Base-by-base conservation (phyloP, 805 yeast genomes). In the Blastobotrys terrestris region DNA sequence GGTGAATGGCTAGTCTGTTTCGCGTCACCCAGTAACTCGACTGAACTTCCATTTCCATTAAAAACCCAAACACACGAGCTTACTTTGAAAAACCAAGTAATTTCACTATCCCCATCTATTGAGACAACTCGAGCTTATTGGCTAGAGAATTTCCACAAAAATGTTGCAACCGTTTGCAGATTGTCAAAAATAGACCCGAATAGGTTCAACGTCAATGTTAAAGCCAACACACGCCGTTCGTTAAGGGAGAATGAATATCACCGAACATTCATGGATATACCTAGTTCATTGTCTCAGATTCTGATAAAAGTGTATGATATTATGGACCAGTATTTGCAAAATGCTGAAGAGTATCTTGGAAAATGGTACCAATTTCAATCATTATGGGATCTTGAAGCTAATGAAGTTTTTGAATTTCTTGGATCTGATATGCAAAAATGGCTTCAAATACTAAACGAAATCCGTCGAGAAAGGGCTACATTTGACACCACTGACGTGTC, bases 281-380 rank as follows among this genome's bases (percentile, higher is more conserved):
- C 58, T 2, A 43, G 20, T n/a, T 39, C 16, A 4, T 44, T 55
- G 18, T 47, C 48, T 2, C 46, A 49, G 1, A 54, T 65, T 3
- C 57, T 70, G 45, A 51, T 58, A 6, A 20, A 49, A 0, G 62
- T 67, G 3, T 49, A 71, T 14, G 49, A 48, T 1, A 52, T 56
- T 2, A 61, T 80, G 3, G 78, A 77, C n/a, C 19, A 18, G 0
- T 53, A 68, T 2, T 61, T 70, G 16, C 40, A 46, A 0, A 53
- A 62, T 2, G 75, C 78, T 0, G 45, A 58, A 0, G 49, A 15
- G 0, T 83, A 81, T 58, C 64, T 77, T 15, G 51, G 60, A 1
- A 68, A 70, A 15, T 87, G 95, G 95, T 59, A 62, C 1, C 67
- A 66, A 18, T 70, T 84, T 22, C 85, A 83, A 60, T 65, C 75